Percentiles rank a stretch among this genome's conserved stretches.
Evolutionary conservation across 2,329 filamentous ascomycete species (phyloP).

Genomic region (Colletotrichum abscissum): DNA sequence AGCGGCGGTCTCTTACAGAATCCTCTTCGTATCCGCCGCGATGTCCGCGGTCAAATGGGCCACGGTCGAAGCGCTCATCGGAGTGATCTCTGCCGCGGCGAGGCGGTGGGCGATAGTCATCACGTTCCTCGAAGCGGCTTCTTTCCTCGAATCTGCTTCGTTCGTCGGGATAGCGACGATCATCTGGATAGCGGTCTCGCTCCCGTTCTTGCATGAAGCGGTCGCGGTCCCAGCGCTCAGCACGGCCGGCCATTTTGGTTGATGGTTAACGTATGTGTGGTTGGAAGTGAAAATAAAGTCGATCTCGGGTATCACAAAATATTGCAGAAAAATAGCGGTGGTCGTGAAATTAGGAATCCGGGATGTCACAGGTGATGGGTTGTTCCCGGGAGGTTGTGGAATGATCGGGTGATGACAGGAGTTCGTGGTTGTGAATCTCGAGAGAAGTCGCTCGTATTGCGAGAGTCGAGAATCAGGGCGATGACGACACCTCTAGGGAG

Average conservation of each 20-base stretch:
- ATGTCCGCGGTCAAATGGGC: conserved; percentile 41
- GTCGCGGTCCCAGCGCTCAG: conserved; percentile 66
- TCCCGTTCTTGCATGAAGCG: conserved; percentile 59
- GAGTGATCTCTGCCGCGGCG: conserved; percentile 57
- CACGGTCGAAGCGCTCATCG: conserved; percentile 62
- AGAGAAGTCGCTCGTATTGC: conserved; percentile 21
- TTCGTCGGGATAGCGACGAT: conserved; percentile 61
- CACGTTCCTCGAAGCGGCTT: conserved; percentile 32
- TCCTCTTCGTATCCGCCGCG: conserved; percentile 59
- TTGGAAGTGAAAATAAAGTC: neutral
- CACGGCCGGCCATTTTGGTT: conserved; percentile 44
- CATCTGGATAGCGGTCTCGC: conserved; percentile 62
- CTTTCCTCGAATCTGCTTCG: conserved; percentile 50
- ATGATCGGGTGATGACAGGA: conserved; percentile 28
- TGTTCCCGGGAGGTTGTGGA: conserved; percentile 1
- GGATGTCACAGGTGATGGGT: neutral
- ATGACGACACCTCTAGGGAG: conserved; percentile 31
- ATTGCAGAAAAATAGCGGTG: neutral
- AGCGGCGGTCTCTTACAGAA: conserved; percentile 60
- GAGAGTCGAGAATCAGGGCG: conserved; percentile 24
- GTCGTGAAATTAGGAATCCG: neutral
- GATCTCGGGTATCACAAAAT: conserved; percentile 21
- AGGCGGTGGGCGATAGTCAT: conserved; percentile 40
- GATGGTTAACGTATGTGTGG: conserved; percentile 13
- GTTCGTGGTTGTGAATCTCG: conserved; percentile 9